Conservation (phyloP, 78 protist genomes). For the Monocercomonoides exilis region DNA sequence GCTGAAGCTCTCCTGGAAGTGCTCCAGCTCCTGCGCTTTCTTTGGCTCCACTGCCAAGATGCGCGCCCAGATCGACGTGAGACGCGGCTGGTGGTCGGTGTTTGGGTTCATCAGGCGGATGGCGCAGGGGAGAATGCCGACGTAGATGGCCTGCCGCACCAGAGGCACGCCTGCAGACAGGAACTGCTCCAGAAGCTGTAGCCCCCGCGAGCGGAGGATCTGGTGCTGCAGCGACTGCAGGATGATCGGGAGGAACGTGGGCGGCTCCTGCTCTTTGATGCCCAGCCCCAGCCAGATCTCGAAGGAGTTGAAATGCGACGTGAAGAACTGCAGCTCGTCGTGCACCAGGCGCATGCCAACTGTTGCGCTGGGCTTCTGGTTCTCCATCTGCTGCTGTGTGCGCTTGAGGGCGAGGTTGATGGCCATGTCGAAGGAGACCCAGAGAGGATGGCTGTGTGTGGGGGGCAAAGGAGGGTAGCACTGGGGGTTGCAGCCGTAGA, state of each 20-base stretch:
- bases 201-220: neutral
- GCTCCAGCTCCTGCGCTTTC: neutral
- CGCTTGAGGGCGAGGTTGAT: conserved; percentile 57
- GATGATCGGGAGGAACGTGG: conserved; percentile 90
- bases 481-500: conserved; percentile 76
- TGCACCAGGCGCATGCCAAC: conserved; percentile 24
- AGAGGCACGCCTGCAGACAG: neutral
- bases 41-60: conserved; percentile 36
- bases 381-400: neutral
- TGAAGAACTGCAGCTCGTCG: conserved; percentile 53
- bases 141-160: conserved; percentile 52
- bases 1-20: neutral
- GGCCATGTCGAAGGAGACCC: conserved; percentile 88
- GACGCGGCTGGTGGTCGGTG: conserved; percentile 53
- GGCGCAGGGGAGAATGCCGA: conserved; percentile 92
- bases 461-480: conserved; percentile 81
- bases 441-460: conserved; percentile 44
- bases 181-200: conserved; percentile 65
- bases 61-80: conserved; percentile 80
- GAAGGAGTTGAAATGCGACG: conserved; percentile 83
- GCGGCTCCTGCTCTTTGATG: conserved; percentile 27
- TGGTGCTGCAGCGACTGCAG: neutral
- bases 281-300: conserved; percentile 87
- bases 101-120: conserved; percentile 70
- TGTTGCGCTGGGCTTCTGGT: neutral